These are phyloP conservation scores for Narthecium ossifragum DNA, from an alignment of 106 monocot species.

Conservation along the genomic window DNA sequence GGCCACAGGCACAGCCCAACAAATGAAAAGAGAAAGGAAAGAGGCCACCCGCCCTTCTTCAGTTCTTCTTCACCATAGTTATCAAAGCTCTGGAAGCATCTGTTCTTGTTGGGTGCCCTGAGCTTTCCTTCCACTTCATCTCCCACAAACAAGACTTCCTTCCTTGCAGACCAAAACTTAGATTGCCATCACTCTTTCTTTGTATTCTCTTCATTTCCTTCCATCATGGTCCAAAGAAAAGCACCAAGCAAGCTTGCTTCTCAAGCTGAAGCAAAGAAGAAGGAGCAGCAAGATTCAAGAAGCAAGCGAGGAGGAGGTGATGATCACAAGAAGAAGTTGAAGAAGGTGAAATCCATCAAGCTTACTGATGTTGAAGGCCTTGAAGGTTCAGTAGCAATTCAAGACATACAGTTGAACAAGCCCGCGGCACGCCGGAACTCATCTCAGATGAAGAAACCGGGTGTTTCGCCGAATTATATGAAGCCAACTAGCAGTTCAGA, in stretches of 20 bases:
- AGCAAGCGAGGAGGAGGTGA: not conserved
- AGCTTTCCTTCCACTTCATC: not conserved
- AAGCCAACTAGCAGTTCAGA: conserved; percentile 48
- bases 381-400: too few species aligned
- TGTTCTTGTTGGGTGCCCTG: not conserved
- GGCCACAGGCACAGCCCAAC: not conserved
- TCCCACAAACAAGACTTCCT: conserved; percentile 1
- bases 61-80: too few species aligned
- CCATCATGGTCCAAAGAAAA: conserved; percentile 27
- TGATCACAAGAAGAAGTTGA: conserved; percentile 2
- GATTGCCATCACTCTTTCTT: not conserved
- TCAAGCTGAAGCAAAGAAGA: not conserved
- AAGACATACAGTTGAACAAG: too few species aligned
- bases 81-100: not conserved
- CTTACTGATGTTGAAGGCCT: not conserved
- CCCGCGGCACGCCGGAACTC: too few species aligned
- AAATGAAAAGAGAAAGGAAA: not conserved
- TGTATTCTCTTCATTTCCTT: not conserved
- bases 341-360: conserved; percentile 15
- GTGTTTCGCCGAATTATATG: conserved; percentile 68
- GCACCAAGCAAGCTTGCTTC: conserved; percentile 5
- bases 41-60: not conserved
- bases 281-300: not conserved
- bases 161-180: not conserved
- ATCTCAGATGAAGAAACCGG: too few species aligned